Evolutionary conservation across 2,329 filamentous ascomycete genomes (phyloP), one percentile per base, ranked within the genome.

Genomic region (Penicillium sp.): DNA sequence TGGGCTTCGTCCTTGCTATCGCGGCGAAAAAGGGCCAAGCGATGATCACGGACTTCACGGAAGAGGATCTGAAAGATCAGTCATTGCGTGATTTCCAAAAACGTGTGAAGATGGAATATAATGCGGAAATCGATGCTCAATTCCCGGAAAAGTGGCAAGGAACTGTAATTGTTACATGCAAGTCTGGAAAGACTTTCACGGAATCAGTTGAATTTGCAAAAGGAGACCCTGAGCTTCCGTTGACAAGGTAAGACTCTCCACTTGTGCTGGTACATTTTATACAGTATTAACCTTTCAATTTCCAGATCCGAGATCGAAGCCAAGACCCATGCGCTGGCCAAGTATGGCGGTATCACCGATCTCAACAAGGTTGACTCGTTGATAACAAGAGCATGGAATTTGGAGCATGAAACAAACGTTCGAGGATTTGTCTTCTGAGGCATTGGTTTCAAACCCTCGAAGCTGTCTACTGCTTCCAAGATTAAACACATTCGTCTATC

Each of bases 1-100:
- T 71, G 67, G 69, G 68, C 2, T 71, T 71, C 60, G 67, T 71
- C 11, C 57, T 71, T 8, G 68, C 67, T 2, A 59, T 71, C 27
- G 65, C 66, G 21, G 69, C 68, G 16, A 71, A 67, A 55, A 68
- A 71, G 40, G 65, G 67, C 0, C 63, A 65, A 22, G 69, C 67
- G 42, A 68, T 67, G 59, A 66, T 69, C 24, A 67, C 63, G 4
- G 67, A 71, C 42, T 71, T 70, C 16, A 68, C 65, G 1, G 67
- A 69, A 49, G 61, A 61, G 10, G 65, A 60, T 29, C 44, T 71
- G 32, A 44, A 49, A 14, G 66, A 70, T 59, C 9, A 36, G 1
- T 56, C 57, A 5, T 38, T 71, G 31, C 57, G 66, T 14, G 56
- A 62, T 13, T 67, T 71, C 22, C 67, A 70, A 49, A 47, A 49